Conservation (phyloP, 148 eudicot species). For the Spergularia marina region DNA sequence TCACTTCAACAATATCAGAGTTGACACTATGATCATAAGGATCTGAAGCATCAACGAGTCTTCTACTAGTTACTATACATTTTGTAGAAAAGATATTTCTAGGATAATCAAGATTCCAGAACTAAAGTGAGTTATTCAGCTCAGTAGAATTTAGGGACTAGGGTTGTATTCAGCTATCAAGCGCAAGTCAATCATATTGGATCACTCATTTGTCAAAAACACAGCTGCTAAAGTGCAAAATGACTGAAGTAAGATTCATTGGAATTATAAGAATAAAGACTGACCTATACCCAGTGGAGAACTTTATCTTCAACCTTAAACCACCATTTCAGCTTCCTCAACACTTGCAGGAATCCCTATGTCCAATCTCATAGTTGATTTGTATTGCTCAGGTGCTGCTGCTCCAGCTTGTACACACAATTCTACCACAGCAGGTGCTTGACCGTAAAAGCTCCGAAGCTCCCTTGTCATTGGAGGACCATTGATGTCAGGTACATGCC, state of each 20-base stretch:
- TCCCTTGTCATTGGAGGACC: constrained; percentile 55
- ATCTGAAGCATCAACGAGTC: background rate
- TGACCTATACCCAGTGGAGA: background rate
- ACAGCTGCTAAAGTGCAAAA: background rate
- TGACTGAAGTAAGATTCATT: background rate
- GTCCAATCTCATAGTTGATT: constrained; percentile 89
- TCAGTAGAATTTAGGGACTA: background rate
- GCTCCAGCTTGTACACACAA: constrained; percentile 90
- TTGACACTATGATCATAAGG: background rate
- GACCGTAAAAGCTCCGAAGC: constrained; percentile 85
- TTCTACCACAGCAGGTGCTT: constrained; percentile 91
- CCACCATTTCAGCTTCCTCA: constrained; percentile 91
- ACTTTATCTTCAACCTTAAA: constrained; percentile 33
- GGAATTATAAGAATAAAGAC: background rate
- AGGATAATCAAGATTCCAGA: background rate
- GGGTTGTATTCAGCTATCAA: background rate
- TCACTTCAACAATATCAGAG: background rate
- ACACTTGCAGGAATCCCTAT: constrained; percentile 72
- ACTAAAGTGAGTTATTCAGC: background rate
- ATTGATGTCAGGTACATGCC: constrained; percentile 81
- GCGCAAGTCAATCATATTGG: constrained; percentile 2
- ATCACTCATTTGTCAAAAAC: constrained; percentile 1
- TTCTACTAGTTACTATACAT: background rate
- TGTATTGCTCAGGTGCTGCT: constrained; percentile 70
- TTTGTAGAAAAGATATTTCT: background rate